phyloP scores from a whole-genome alignment of 148 eudicot genomes.

The Rhododendron henanense region DNA sequence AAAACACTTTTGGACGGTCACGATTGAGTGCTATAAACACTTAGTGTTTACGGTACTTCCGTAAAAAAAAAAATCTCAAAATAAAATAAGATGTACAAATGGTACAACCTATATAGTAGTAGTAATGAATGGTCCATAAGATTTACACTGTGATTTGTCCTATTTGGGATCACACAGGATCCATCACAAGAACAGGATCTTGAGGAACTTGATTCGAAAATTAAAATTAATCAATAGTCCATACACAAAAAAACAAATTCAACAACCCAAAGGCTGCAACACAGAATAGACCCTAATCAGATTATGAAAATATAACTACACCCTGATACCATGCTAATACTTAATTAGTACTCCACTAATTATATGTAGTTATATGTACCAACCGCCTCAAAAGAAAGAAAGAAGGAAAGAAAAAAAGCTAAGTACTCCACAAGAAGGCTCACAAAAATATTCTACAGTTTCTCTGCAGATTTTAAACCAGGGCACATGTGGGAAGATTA shows the following conservation, averaged over 20 bases:
- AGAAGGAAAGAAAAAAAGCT: constrained; percentile 1
- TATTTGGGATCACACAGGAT: not conserved
- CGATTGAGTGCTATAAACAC: too few species aligned
- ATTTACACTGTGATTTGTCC: not conserved
- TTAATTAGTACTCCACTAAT: not conserved
- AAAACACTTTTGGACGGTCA: too few species aligned
- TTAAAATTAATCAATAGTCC: not conserved
- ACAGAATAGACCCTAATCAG: not conserved
- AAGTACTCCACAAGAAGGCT: not conserved
- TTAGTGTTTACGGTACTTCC: too few species aligned
- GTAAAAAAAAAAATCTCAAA: too few species aligned
- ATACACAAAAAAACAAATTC: not conserved
- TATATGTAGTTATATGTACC: constrained; percentile 13
- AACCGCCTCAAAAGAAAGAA: constrained; percentile 9
- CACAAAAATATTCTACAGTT: constrained; percentile 21
- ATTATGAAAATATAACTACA: not conserved
- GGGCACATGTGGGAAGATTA: constrained; percentile 9
- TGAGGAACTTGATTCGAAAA: not conserved
- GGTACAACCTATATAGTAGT: too few species aligned
- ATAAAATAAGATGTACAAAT: too few species aligned
- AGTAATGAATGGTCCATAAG: too few species aligned
- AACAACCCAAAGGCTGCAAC: not conserved
- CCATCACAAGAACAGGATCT: not conserved
- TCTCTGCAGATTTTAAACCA: constrained; percentile 22
- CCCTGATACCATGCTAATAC: not conserved